Percentiles rank a stretch among this genome's conserved stretches.
Evolutionary conservation across 768 basidiomycete species (phyloP).

Genomic region (Russula ochroleuca): DNA sequence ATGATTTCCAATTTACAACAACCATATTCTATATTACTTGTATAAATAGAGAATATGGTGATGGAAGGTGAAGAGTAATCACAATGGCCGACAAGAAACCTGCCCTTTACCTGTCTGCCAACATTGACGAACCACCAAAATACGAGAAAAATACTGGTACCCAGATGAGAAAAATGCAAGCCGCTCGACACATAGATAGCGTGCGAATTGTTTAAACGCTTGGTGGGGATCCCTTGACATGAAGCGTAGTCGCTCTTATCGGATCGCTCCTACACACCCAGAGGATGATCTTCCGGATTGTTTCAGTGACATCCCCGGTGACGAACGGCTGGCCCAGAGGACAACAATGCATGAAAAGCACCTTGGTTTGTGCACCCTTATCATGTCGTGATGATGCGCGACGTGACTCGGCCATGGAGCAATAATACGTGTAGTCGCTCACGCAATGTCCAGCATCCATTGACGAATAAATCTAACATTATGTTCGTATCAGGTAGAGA

Average conservation of each 20-base stretch:
- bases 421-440: conserved; percentile 73
- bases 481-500: neutral
- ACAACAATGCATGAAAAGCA: conserved; percentile 69
- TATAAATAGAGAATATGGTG: conserved; percentile 1
- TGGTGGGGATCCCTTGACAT: neutral
- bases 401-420: conserved; percentile 63
- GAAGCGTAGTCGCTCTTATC: neutral
- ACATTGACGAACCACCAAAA: neutral
- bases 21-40: conserved; percentile 1
- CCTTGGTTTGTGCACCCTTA: conserved; percentile 36
- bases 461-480: conserved; percentile 59
- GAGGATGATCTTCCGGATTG: conserved; percentile 54
- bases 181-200: neutral
- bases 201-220: neutral
- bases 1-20: neutral
- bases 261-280: conserved; percentile 45
- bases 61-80: neutral
- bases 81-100: neutral
- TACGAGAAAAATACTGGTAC: conserved; percentile 7
- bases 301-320: conserved; percentile 64
- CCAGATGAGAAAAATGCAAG: conserved; percentile 14
- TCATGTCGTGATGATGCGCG: conserved; percentile 32
- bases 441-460: conserved; percentile 75
- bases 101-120: conserved; percentile 1
- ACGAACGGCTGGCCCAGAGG: conserved; percentile 60